phyloP scores from a whole-genome alignment of 2,329 filamentous ascomycete species.

The Penicillium palitans region DNA sequence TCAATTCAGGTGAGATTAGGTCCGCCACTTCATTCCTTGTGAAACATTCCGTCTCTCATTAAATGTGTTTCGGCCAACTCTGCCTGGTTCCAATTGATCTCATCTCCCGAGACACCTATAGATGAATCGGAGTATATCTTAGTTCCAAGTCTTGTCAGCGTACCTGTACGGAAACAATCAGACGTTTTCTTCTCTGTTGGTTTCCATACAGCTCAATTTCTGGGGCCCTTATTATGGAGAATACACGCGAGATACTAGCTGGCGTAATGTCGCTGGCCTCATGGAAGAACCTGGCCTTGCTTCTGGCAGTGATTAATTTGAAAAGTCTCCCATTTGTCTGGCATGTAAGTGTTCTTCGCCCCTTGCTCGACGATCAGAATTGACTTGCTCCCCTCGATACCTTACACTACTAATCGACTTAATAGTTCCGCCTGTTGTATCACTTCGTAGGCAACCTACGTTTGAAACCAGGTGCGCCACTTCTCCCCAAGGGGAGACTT shows the following conservation, averaged over 20 bases:
- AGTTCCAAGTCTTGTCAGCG: background rate
- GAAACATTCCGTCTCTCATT: background rate
- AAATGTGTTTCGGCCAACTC: background rate
- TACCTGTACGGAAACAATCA: background rate
- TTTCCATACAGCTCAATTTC: background rate
- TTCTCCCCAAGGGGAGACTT: conserved; percentile 42
- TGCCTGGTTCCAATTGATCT: background rate
- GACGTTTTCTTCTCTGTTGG: background rate
- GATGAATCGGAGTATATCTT: background rate
- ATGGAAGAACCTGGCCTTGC: conserved; percentile 40
- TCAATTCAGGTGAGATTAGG: background rate
- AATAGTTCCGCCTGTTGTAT: conserved; percentile 60
- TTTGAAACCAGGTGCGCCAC: conserved; percentile 50
- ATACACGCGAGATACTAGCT: conserved; percentile 25
- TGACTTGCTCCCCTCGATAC: background rate
- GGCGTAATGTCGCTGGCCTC: conserved; percentile 26
- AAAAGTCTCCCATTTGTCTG: conserved; percentile 42
- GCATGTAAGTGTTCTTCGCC: conserved; percentile 38
- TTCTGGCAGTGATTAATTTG: conserved; percentile 39
- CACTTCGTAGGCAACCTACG: conserved; percentile 58
- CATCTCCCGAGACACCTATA: background rate
- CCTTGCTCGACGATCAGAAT: background rate
- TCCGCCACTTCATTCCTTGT: background rate
- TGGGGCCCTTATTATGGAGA: conserved; percentile 13
- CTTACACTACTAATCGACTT: conserved; percentile 14